Base-by-base conservation (phyloP, 345 rosid genomes). In the Camelina sativa region DNA sequence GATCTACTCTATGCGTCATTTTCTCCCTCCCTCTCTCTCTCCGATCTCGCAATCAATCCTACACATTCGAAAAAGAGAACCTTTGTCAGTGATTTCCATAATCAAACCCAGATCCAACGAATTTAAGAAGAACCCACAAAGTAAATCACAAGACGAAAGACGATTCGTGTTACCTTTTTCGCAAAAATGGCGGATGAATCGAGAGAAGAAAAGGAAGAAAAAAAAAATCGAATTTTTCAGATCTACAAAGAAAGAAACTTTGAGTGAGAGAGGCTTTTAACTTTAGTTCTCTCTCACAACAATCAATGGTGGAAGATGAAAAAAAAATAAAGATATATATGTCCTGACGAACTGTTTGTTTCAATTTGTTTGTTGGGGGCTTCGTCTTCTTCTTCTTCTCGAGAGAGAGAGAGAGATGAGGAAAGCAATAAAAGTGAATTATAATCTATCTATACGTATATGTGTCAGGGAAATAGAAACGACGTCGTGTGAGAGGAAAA, bases 1-100 rank as follows among this genome's bases (percentile, higher is more conserved):
- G 87, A 86, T 86, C 88, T 40, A 82, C 85, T 67, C 87, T 76
- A 79, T 78, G 59, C 55, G 83, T 84, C 94, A 86, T 89, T 67
- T 89, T 53, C 12, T 19, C 43, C 47, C 74, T 61, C 78, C 59
- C 56, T 79, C 34, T 79, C 56, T 22, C 56, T 79, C 62, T 32
- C 62, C 75, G 65, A 79, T 78, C 81, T 81, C 64, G 7, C 37
- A 52, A 77, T 72, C 67, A 71, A 71, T 65, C 80, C 81, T 77
- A 73, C 64, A 66, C 71, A 44, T 17, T 17, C 16, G 1, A 67
- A 44, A 20, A 47, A 56, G 28, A 60, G 25, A 66, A 47, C 47
- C 65, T 7, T 60, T 22, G 0, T 35, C 2, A 62, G 19, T 38
- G 2, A 3, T 68, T 8, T 37, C 11, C 22, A 15, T 12, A 54